A percentile compares a stretch with the other conserved stretches of the same genome.
These are phyloP conservation scores for Malbranchea cinnamomea DNA, from an alignment of 2,329 filamentous ascomycete species.

Conservation along the genomic window DNA sequence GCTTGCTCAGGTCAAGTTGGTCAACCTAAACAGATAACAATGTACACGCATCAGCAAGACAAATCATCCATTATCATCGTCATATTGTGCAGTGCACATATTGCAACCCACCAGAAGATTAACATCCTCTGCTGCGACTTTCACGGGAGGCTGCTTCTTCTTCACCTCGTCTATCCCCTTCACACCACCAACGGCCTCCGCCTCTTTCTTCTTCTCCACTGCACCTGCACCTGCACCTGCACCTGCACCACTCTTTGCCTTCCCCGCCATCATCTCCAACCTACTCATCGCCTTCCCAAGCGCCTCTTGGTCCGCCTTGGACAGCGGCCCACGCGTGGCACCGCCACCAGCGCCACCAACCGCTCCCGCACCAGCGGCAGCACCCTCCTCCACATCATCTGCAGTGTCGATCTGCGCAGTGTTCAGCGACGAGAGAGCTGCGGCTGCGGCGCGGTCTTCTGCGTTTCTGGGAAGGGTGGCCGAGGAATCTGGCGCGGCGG, in stretches of 20 bases:
- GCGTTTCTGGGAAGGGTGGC: conserved; percentile 28
- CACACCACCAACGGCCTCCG: conserved; percentile 11
- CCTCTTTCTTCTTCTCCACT: conserved; percentile 17
- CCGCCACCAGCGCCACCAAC: conserved; percentile 14
- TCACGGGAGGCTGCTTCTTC: conserved; percentile 28
- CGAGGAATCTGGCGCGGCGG: conserved; percentile 20
- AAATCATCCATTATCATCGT: neutral
- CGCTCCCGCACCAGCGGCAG: too few species aligned
- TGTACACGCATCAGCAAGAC: conserved; percentile 1
- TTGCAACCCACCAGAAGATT: conserved; percentile 27
- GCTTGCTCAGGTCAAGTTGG: conserved; percentile 31
- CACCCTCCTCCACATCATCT: conserved; percentile 14
- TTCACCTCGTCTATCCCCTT: conserved; percentile 13
- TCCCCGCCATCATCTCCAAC: conserved; percentile 27
- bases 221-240: conserved; percentile 9
- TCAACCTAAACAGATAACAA: conserved; percentile 20
- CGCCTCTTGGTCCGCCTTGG: conserved; percentile 31
- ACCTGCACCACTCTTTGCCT: conserved; percentile 10
- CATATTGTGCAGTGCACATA: neutral
- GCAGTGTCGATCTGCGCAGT: conserved; percentile 20
- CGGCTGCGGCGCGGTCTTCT: conserved; percentile 37
- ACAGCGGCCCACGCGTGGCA: too few species aligned
- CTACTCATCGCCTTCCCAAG: conserved; percentile 35
- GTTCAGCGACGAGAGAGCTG: conserved; percentile 33
- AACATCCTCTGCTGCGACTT: conserved; percentile 32